A percentile compares a stretch with the other conserved stretches of the same genome.
These are phyloP conservation scores for Aspergillus funiculosus DNA, from an alignment of 495 filamentous ascomycete genomes.

Conservation along the genomic window DNA sequence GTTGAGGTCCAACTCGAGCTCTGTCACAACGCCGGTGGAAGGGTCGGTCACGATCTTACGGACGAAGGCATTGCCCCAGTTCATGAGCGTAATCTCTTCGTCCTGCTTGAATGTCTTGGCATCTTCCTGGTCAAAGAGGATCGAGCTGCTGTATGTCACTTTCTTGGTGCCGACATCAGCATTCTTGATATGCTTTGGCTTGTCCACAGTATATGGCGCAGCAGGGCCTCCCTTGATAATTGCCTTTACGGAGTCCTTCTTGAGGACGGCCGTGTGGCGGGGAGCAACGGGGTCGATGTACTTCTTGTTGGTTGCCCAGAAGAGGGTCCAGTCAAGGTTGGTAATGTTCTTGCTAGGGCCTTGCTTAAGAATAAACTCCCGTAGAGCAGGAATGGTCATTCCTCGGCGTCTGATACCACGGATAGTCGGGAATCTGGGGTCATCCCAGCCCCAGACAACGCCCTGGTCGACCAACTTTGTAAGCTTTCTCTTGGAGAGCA, in stretches of 20 bases:
- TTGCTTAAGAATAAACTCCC: conserved; percentile 90
- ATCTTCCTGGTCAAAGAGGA: conserved; percentile 82
- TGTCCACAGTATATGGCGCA: conserved; percentile 59
- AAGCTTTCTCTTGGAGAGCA: conserved; percentile 92
- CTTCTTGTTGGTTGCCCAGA: conserved; percentile 96
- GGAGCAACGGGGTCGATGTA: conserved; percentile 84
- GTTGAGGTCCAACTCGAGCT: conserved; percentile 71
- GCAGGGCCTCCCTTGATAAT: conserved; percentile 63
- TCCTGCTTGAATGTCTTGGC: conserved; percentile 72
- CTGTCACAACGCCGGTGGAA: conserved; percentile 51
- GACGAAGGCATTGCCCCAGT: conserved; percentile 89
- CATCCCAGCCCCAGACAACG: conserved; percentile 88
- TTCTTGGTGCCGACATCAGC: conserved; percentile 76
- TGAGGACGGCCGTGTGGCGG: conserved; percentile 73
- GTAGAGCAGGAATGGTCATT: conserved; percentile 82
- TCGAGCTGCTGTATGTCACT: conserved; percentile 62
- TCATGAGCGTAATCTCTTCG: conserved; percentile 94
- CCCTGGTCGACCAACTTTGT: conserved; percentile 86
- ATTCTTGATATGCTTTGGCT: conserved; percentile 84
- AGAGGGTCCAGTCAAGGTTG: conserved; percentile 82
- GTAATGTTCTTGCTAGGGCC: conserved; percentile 84
- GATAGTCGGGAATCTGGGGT: conserved; percentile 91
- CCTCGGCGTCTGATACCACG: conserved; percentile 83
- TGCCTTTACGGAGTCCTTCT: conserved; percentile 61
- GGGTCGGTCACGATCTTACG: conserved; percentile 60